A percentile compares a stretch with the other conserved stretches of the same genome.
Evolutionary conservation across 2,329 filamentous ascomycete species (phyloP).

Genomic region (Calycina marina): DNA sequence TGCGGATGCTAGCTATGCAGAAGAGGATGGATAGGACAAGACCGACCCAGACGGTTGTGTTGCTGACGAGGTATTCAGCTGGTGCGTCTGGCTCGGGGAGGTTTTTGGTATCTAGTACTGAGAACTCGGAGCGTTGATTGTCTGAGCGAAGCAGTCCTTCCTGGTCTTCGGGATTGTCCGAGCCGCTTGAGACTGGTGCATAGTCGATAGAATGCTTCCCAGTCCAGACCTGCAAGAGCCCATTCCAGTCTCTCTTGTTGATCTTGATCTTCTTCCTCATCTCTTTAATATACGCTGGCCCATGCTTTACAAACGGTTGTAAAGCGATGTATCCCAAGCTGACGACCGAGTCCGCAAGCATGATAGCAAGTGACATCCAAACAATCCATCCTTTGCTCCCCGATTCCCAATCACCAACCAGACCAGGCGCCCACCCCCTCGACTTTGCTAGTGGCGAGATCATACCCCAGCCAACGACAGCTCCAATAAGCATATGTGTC

Average conservation of each 20-base stretch:
- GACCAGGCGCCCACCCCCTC: conserved; percentile 77
- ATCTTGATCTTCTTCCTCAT: conserved; percentile 15
- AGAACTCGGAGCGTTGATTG: conserved; percentile 1
- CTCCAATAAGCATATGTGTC: conserved; percentile 86
- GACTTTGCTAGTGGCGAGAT: conserved; percentile 79
- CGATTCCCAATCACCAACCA: conserved; percentile 74
- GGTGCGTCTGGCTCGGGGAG: conserved; percentile 58
- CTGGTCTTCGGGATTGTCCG: conserved; percentile 5
- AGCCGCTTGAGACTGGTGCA: conserved; percentile 12
- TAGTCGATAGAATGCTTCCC: conserved; percentile 15
- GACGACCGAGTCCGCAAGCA: conserved; percentile 85
- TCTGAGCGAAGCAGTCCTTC: conserved; percentile 1
- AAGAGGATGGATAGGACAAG: conserved; percentile 63
- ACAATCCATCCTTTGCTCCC: conserved; percentile 98
- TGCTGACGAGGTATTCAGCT: conserved; percentile 64
- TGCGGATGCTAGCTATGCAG: conserved; percentile 67
- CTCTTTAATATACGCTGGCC: conserved; percentile 24
- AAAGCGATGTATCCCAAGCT: conserved; percentile 69
- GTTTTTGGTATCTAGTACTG: conserved; percentile 13
- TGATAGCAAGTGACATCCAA: conserved; percentile 90
- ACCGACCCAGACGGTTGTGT: conserved; percentile 55
- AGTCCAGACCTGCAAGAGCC: conserved; percentile 11
- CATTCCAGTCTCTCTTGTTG: conserved; percentile 18
- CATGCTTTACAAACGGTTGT: conserved; percentile 41
- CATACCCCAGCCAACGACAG: conserved; percentile 77